Base-by-base conservation (phyloP, 2,329 filamentous ascomycete genomes). In the Diplocarpon mali region DNA sequence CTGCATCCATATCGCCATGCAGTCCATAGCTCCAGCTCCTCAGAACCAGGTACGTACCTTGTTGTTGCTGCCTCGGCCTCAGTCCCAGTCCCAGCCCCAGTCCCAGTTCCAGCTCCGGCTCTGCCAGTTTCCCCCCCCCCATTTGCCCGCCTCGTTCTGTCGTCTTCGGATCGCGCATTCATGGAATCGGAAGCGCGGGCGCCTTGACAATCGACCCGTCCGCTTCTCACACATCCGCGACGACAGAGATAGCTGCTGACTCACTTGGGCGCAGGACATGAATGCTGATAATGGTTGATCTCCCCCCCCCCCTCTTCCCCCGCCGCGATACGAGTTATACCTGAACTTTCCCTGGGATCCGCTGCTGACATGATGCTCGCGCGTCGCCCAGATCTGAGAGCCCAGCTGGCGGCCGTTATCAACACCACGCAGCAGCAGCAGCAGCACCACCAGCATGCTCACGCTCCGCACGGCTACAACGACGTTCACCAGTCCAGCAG, bases 341-440 rank as follows among this genome's bases (percentile, higher is more conserved):
- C 42, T 37, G 14, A 17, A n/a, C n/a, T 14, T n/a, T 34, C 36
- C 24, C 31, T 35, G 14, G 32, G 16, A 16, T 35, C 28, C 20
- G 14, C 17, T 48, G 48, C 59, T 60, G 56, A 60, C 58, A 57
- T 57, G 59, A 53, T 48, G 43, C 46, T 51, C 35, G 45, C 54
- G 49, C 51, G 47, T 41, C 32, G 45, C 46, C 20, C 46, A 63
- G 60, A 61, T 49, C 57, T 63, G 53, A 59, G 60, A 59, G 59
- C 57, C 38, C 59, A 61, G 53, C 59, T 62, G 43, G 55, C 58
- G 20, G 57, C 57, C 24, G 57, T 57, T 43, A 61, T 60, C 47
- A 57, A 53, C 44, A 53, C 50, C 14, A 42, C 50, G 4, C 30
- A 12, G 30, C 30, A 32, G 30, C 30, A 32, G 30, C 30, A 32